These are phyloP conservation scores for Septoria linicola DNA, from an alignment of 2,329 filamentous ascomycete species.

Conservation along the genomic window DNA sequence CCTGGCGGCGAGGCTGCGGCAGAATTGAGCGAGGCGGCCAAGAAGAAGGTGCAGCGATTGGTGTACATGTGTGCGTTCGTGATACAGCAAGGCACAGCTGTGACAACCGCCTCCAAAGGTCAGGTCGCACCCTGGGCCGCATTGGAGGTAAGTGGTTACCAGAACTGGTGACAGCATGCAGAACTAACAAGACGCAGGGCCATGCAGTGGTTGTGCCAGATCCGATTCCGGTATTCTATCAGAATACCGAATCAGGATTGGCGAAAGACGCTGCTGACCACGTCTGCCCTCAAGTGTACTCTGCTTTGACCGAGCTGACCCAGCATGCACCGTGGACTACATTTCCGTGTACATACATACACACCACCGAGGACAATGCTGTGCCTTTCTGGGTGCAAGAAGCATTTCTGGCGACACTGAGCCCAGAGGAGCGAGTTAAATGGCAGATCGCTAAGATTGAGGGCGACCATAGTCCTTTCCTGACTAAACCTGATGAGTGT, in stretches of 20 bases:
- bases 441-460: constrained; percentile 19
- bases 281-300: constrained; percentile 11
- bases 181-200: constrained; percentile 1
- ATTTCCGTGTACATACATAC: constrained; percentile 23
- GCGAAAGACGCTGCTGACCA: constrained; percentile 20
- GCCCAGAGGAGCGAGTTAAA: constrained; percentile 7
- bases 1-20: constrained; percentile 24
- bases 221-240: constrained; percentile 22
- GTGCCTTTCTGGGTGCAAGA: constrained; percentile 6
- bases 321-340: constrained; percentile 20
- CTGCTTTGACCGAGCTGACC: constrained; percentile 12
- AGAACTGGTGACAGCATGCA: neutral
- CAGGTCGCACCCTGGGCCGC: constrained; percentile 18
- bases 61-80: constrained; percentile 25
- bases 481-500: constrained; percentile 22
- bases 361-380: constrained; percentile 22
- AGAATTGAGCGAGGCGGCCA: constrained; percentile 9
- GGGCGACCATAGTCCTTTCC: constrained; percentile 24
- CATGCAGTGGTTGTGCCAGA: constrained; percentile 13
- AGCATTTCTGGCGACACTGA: constrained; percentile 10
- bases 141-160: neutral
- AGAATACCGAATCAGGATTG: constrained; percentile 20
- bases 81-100: constrained; percentile 11
- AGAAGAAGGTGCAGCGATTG: constrained; percentile 19
- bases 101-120: constrained; percentile 3